A percentile compares a stretch with the other conserved stretches of the same genome.
Conservation (phyloP, 192 early-diverging fungal genomes). For the Oehlia diaphana region DNA sequence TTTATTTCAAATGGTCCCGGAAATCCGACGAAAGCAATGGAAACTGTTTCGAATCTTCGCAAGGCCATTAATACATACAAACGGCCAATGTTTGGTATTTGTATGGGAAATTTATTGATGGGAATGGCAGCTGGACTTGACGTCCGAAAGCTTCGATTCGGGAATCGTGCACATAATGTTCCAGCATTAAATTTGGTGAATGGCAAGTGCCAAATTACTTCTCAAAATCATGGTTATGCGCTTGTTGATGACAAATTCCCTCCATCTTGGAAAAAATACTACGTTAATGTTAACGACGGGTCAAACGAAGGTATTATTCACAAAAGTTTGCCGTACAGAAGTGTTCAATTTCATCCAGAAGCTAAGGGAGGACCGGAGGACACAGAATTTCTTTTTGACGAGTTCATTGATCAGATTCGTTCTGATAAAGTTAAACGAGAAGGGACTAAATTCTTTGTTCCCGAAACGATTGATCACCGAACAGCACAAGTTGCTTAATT, state of each 20-base stretch:
- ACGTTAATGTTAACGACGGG: conserved; percentile 93
- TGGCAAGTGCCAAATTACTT: conserved; percentile 87
- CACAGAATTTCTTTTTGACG: conserved; percentile 87
- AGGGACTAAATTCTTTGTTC: not conserved
- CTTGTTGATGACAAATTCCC: conserved; percentile 68
- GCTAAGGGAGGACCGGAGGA: conserved; percentile 92
- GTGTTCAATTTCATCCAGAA: conserved; percentile 97
- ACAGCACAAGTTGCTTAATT: not conserved
- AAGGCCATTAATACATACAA: conserved; percentile 57
- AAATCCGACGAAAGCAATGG: conserved; percentile 65
- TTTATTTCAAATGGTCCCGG: conserved; percentile 95
- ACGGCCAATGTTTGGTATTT: conserved; percentile 94
- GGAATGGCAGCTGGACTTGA: conserved; percentile 87
- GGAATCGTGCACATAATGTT: conserved; percentile 97
- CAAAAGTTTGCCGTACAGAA: conserved; percentile 65
- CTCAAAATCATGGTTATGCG: conserved; percentile 94
- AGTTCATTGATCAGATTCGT: conserved; percentile 72
- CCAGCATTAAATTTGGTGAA: conserved; percentile 78
- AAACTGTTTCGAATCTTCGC: conserved; percentile 72
- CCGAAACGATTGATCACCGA: not conserved
- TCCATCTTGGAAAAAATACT: conserved; percentile 81
- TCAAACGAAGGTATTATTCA: conserved; percentile 94
- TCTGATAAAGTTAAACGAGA: conserved; percentile 49
- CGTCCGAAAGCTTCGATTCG: conserved; percentile 87
- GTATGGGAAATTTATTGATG: conserved; percentile 94